phyloP scores from a whole-genome alignment of 805 yeast species.

The Saturnispora hagleri region DNA sequence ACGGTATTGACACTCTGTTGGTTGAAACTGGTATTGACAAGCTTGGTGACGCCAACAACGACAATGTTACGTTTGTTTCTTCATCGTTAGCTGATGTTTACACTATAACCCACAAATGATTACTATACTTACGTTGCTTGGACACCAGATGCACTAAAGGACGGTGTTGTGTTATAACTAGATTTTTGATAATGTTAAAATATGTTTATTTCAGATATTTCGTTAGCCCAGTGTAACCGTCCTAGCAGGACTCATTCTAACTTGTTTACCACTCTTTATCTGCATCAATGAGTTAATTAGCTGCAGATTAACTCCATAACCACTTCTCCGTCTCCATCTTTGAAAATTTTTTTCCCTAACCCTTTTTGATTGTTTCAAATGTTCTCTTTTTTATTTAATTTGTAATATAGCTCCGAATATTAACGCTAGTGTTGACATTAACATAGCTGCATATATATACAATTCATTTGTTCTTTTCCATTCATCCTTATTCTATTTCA shows the following conservation, averaged over 20 bases:
- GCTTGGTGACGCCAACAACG: constrained; percentile 36
- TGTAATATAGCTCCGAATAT: not conserved
- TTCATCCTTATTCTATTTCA: not conserved
- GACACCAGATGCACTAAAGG: no score
- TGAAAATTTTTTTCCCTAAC: not conserved
- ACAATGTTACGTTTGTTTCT: constrained; percentile 40
- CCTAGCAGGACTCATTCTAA: no score
- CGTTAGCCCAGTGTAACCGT: no score
- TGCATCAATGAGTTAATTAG: not conserved
- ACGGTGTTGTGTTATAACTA: not conserved
- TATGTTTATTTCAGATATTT: not conserved
- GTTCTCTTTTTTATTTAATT: not conserved
- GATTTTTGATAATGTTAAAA: not conserved
- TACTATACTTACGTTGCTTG: not conserved
- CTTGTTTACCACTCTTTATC: no score
- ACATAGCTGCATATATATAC: not conserved
- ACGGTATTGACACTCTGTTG: constrained; percentile 77
- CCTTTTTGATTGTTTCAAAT: not conserved
- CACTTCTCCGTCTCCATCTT: not conserved
- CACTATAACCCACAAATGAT: constrained; percentile 31
- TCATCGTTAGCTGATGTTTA: constrained; percentile 69
- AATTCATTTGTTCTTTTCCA: not conserved
- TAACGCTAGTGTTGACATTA: not conserved
- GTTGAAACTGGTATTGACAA: constrained; percentile 89
- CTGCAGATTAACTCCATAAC: not conserved